Evolutionary conservation across 495 filamentous ascomycete genomes (phyloP), one percentile per base, ranked within the genome.

Genomic region (Niebla homalea): DNA sequence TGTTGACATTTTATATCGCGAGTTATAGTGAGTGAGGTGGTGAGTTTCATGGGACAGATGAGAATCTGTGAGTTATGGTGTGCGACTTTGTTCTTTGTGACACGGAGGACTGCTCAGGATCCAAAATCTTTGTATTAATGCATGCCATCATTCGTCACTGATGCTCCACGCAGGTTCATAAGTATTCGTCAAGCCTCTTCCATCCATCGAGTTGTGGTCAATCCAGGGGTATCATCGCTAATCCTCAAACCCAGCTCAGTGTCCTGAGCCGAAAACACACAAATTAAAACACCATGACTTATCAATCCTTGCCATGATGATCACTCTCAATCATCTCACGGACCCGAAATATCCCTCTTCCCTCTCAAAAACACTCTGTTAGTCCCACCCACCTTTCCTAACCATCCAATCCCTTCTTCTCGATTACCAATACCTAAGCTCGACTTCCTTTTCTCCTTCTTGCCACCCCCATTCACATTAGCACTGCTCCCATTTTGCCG

Each of bases 41-140:
- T 50, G 29, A 64, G 61, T 56, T 62, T 78, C 80, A 63, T 67
- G 67, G 15, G 69, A n/a, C n/a, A n/a, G n/a, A n/a, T n/a, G n/a
- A n/a, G n/a, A 26, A 26, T 26, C 4, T 26, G 3, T 26, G 25
- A 26, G 25, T 3, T 4, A 7, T 26, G 25, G 7, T 26, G 25
- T 26, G 25, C 7, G 7, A 7, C 3, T 26, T 26, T 26, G 25
- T 3, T 26, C 25, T 26, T 26, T 7, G 7, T 7, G 25, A 26
- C n/a, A n/a, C 8, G 6, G 29, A 11, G 5, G 25, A 32, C 29
- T 32, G 29, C 29, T 32, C 7, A 32, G 4, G 29, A 32, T 32
- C 29, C 29, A 32, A 32, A 11, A 32, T 32, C 29, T 10, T 32
- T 32, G 29, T 11, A 32, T 32, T 32, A 7, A 32, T 32, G 10